Conservation (phyloP, 2,329 filamentous ascomycete genomes). For the Amauroascus verrucosus region DNA sequence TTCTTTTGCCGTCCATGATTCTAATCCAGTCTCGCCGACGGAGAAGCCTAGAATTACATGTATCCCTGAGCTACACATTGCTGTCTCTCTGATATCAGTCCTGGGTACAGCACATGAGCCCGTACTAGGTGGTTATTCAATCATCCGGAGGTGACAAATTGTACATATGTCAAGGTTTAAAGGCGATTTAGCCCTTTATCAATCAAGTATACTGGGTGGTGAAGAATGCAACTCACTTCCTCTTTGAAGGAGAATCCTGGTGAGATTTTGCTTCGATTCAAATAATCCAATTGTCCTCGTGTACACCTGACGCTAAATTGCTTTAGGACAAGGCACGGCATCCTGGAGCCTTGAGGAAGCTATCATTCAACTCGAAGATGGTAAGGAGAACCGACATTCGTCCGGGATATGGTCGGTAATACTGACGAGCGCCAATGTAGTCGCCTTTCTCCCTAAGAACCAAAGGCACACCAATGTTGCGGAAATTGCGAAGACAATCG, state of each 20-base stretch:
- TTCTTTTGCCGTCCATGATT: too few relatives aligned
- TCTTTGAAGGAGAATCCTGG: not conserved
- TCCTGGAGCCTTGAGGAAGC: conserved; percentile 15
- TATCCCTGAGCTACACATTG: not conserved
- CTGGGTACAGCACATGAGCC: too few relatives aligned
- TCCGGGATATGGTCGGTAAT: not conserved
- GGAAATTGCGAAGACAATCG: conserved; percentile 52
- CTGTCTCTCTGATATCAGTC: too few relatives aligned
- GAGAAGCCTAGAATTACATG: not conserved
- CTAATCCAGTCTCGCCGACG: too few relatives aligned
- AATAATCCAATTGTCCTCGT: not conserved
- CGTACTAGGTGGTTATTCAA: not conserved
- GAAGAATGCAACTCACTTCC: not conserved
- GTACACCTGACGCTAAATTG: not conserved
- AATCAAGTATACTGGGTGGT: not conserved
- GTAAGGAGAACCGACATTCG: conserved; percentile 4
- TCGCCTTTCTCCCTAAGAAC: conserved; percentile 48
- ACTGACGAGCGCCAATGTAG: conserved; percentile 18
- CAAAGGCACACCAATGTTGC: conserved; percentile 54
- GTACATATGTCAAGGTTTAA: too few relatives aligned
- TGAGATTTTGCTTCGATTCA: not conserved
- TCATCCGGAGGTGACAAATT: not conserved
- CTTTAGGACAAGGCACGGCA: not conserved
- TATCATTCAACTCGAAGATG: conserved; percentile 17
- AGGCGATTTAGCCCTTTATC: not conserved